Percentiles rank a stretch among this genome's conserved stretches.
These are phyloP conservation scores for Sphaerobolus stellatus DNA, from an alignment of 1,284 basidiomycete genomes.

Conservation along the genomic window DNA sequence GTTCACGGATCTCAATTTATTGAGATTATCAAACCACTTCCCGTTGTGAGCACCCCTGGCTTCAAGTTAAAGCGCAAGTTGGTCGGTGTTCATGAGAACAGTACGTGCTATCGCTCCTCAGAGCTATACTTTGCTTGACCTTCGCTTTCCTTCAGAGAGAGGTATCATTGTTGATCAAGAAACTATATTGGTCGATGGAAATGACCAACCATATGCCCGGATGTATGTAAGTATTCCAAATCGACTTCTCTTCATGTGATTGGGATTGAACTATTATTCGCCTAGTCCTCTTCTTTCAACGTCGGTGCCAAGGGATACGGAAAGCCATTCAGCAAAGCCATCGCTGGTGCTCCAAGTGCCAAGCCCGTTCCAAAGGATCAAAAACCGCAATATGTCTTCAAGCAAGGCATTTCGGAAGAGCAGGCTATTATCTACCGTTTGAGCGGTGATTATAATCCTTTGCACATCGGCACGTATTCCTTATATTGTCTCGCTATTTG, in stretches of 20 bases:
- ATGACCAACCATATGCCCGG: constrained; percentile 65
- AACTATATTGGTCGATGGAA: constrained; percentile 57
- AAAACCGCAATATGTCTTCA: constrained; percentile 66
- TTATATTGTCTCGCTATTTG: not conserved
- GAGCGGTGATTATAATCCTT: constrained; percentile 82
- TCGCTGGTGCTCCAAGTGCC: constrained; percentile 59
- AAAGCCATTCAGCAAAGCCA: constrained; percentile 63
- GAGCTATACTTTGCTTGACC: not conserved
- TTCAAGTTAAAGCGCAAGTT: constrained; percentile 65
- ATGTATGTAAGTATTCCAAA: constrained; percentile 54
- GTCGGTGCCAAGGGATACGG: constrained; percentile 74
- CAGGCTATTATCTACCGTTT: constrained; percentile 79
- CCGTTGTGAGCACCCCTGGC: constrained; percentile 60
- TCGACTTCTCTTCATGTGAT: not conserved
- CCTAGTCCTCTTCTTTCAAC: constrained; percentile 68
- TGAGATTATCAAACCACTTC: constrained; percentile 68
- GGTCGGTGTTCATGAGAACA: constrained; percentile 73
- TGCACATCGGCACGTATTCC: constrained; percentile 66
- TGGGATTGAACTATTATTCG: not conserved
- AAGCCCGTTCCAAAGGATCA: constrained; percentile 68
- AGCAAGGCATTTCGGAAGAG: constrained; percentile 68
- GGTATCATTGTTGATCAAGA: constrained; percentile 74
- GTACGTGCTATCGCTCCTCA: constrained; percentile 40
- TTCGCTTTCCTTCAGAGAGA: constrained; percentile 53
- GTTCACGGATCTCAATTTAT: constrained; percentile 75